Base-by-base conservation (phyloP, 2,329 filamentous ascomycete species). In the Juglanconis oblonga region DNA sequence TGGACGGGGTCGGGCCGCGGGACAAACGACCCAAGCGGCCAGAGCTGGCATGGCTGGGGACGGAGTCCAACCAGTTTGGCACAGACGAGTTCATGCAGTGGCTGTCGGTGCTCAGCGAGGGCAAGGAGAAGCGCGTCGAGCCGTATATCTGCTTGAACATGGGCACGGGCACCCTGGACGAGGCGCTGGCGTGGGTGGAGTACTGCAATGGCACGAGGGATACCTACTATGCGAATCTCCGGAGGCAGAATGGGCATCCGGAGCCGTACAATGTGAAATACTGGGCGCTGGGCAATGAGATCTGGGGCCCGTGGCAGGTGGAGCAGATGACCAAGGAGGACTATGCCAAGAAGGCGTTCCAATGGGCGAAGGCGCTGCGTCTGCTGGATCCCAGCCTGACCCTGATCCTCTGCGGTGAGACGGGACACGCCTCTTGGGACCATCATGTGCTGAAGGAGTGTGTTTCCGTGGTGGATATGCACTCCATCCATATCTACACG, bases 41-140 rank as follows among this genome's bases (percentile, higher is more conserved):
- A 1, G 91, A 95, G 69, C 80, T 95, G 56, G 91, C 91, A 5
- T 95, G 91, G 91, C 78, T 89, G 24, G 89, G 87, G 38, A 83
- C 84, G 1, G 91, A 95, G 76, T 84, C 81, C 33, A 95, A 95
- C 71, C 79, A 88, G 63, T 93, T 95, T 68, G 91, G 91, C 59
- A 95, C 91, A 0, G 90, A 95, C 72, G 91, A 95, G 77, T 95
- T 95, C 74, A 85, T 95, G 81, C 81, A 87, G 66, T 94, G 90
- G 90, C 91, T 90, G 64, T 81, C 87, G 65, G 77, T 84, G 9
- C 84, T 92, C 7, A 85, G 85, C 31, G 85, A 85, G 6, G 86
- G 88, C 67, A 67, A 67, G 33, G 75, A 81, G 9, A 79, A 84
- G 32, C 82, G 84, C 29, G 89, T 90, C 0, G 88, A 93, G 77